phyloP scores from a whole-genome alignment of 2,329 filamentous ascomycete genomes.

The Trichoderma harzianum region DNA sequence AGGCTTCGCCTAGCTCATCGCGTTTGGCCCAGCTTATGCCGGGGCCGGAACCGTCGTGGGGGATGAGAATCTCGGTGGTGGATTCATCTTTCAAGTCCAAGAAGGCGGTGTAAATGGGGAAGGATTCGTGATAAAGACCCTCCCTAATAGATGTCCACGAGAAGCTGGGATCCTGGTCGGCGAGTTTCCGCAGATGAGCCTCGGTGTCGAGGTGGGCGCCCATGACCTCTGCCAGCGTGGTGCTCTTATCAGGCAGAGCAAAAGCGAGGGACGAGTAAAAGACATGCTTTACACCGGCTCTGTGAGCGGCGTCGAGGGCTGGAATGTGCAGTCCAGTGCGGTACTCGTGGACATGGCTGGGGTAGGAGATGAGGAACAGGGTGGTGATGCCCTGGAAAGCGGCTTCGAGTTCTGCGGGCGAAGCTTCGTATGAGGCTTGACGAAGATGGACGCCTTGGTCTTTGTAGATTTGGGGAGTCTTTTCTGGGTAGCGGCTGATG shows the following conservation, averaged over 20 bases:
- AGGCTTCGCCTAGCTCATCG: conserved; percentile 3
- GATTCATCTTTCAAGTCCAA: not conserved
- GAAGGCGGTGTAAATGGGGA: conserved; percentile 11
- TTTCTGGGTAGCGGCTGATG: conserved; percentile 5
- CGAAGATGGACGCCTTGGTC: not conserved
- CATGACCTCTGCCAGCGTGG: conserved; percentile 9
- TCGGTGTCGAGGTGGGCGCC: conserved; percentile 1
- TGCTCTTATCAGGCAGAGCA: not conserved
- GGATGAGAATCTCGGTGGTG: conserved; percentile 4
- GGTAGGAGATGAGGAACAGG: conserved; percentile 8
- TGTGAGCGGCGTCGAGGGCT: not conserved
- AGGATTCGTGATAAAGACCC: conserved; percentile 1
- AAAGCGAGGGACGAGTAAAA: conserved; percentile 12
- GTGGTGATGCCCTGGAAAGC: not conserved
- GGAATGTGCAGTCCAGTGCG: not conserved
- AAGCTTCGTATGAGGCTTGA: not conserved
- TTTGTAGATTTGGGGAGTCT: not conserved
- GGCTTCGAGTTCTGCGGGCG: not conserved
- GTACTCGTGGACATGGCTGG: not conserved
- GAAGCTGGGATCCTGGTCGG: not conserved
- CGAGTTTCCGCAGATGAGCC: not conserved
- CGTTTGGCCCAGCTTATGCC: conserved; percentile 12
- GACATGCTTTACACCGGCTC: conserved; percentile 7
- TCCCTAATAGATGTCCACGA: not conserved
- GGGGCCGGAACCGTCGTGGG: conserved; percentile 9